Evolutionary conservation across 768 basidiomycete species (phyloP).

Genomic region (Tulasnella sp.): DNA sequence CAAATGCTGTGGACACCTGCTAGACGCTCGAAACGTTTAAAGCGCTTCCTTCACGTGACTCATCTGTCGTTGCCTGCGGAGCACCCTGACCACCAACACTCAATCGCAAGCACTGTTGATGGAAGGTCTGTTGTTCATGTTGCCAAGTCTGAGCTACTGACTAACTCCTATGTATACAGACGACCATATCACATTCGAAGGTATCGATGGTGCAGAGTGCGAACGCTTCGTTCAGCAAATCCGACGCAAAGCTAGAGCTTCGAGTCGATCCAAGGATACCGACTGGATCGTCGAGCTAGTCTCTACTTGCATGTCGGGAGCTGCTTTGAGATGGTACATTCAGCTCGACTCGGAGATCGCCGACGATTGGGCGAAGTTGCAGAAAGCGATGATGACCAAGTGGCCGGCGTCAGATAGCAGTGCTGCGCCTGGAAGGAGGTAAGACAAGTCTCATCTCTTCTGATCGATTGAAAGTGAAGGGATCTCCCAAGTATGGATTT

Average conservation of each 20-base stretch:
- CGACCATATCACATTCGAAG: neutral
- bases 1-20: too few species aligned
- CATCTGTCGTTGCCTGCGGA: too few species aligned
- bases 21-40: too few species aligned
- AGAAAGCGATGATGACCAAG: neutral
- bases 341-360: neutral
- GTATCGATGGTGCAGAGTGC: neutral
- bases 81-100: too few species aligned
- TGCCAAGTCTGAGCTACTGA: neutral
- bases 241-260: neutral
- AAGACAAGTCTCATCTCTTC: neutral
- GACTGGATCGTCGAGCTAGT: conserved; percentile 4
- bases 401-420: neutral
- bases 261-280: neutral
- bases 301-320: neutral
- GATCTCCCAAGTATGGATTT: neutral
- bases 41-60: too few species aligned
- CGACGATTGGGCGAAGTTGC: neutral
- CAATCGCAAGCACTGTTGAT: neutral
- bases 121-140: neutral
- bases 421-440: neutral
- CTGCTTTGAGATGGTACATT: neutral
- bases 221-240: neutral
- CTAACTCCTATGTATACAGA: neutral
- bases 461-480: neutral